Conservation (phyloP, 73 alveolate genomes). For the Uronychia setigera region DNA sequence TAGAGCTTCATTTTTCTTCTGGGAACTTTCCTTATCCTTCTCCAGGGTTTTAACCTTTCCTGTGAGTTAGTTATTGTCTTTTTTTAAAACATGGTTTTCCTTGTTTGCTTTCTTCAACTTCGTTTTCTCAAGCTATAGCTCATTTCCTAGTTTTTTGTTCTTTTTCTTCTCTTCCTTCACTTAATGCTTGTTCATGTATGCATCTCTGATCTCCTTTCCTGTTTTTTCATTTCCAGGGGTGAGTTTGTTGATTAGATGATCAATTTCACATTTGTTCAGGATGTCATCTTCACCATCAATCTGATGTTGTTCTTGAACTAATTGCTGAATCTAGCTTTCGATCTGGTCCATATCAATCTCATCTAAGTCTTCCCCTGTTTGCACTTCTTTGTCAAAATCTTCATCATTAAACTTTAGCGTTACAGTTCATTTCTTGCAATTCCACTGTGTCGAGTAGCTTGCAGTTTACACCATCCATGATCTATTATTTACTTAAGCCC, state of each 20-base stretch:
- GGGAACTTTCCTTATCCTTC: background rate
- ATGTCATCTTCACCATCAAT: background rate
- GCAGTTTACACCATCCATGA: background rate
- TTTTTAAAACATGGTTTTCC: background rate
- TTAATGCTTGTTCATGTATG: background rate
- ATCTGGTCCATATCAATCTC: background rate
- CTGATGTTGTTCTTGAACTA: background rate
- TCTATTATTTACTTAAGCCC: too few relatives aligned
- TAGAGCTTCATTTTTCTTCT: background rate
- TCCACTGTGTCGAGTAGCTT: background rate
- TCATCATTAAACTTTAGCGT: background rate
- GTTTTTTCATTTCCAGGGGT: background rate
- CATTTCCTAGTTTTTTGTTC: background rate
- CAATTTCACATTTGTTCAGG: background rate
- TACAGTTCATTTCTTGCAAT: background rate
- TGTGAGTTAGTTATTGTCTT: background rate
- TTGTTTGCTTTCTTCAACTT: constrained; percentile 1
- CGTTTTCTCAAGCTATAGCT: constrained; percentile 20
- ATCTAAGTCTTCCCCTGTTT: background rate
- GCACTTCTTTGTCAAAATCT: background rate
- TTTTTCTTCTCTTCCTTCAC: constrained; percentile 6
- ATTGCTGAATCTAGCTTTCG: background rate
- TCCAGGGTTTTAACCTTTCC: background rate
- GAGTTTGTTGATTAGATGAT: background rate
- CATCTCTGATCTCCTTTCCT: background rate